Base-by-base conservation (phyloP, 2,329 filamentous ascomycete genomes). In the Neonectria hederae region DNA sequence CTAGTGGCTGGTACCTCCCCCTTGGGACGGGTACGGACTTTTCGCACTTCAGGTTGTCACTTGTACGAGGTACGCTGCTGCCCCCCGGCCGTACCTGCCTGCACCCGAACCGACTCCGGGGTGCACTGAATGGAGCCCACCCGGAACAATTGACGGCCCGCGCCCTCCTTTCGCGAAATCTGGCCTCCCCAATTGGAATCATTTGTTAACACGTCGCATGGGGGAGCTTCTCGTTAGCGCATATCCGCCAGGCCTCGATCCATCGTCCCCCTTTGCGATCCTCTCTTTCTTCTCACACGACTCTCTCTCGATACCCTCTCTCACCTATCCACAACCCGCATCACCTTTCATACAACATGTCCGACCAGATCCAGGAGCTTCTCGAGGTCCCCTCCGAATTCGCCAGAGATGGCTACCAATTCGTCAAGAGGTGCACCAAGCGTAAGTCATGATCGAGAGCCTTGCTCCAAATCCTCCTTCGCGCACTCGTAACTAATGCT, bases 371-470 rank as follows among this genome's bases (percentile, higher is more conserved):
- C 73, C 88, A 91, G 79, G 89, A 92, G 76, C 82, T 92, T 74
- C 85, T 91, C 76, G 90, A 92, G 71, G 85, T 89, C 76, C 89
- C 89, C 72, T 83, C 83, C 76, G 87, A 90, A 79, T 91, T 91
- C 78, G 77, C 89, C 76, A 85, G 69, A 69, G 87, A 89, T 66
- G 87, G 87, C 75, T 82, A 86, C 65, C 86, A 88, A 71, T 89
- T 89, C 80, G 81, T 89, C 77, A 85, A 84, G 80, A 81, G 85
- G 73, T 88, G 86, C 83, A 86, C 86, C 68, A 89, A 89, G 82
- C 87, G 86, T 87, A 79, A 64, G 84, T 79, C 54, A 21, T 21
- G 26, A 51, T 45, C 51, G 35, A 17, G 35, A n/a, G 35, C 54
- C 59, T 46, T 56, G 61, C 48, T 26, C 43, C 14, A 19, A 46